Evolutionary conservation across 2,329 filamentous ascomycete species (phyloP), one percentile per base, ranked within the genome.

Genomic region (Beauveria pseudobassiana): DNA sequence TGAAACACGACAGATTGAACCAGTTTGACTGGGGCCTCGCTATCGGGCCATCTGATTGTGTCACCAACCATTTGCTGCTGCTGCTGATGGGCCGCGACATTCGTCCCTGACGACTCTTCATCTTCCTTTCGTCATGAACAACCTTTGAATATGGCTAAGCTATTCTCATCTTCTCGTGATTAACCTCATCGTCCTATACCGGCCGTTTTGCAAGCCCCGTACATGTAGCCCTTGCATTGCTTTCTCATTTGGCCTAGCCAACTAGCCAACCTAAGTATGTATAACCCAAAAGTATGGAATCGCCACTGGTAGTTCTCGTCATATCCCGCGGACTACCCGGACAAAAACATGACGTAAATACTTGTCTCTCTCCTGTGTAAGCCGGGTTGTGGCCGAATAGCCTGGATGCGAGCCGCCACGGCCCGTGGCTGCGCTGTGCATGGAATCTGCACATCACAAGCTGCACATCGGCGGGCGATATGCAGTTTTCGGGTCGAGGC

Each of bases 41-140:
- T 52, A 59, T 59, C 48, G 48, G 48, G 34, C 57, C 57, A 52
- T 52, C 48, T 59, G 48, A 59, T 59, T 6, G 57, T 59, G 18
- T 34, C 38, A 52, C 34, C 45, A 28, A 12, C n/a, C 20, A 26
- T 26, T 16, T 59, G 12, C 6, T 16, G 5, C 8, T 24, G 48
- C 8, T 34, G 48, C 46, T 28, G 8, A 48, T 46, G 12, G 38
- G 34, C 2, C n/a, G 16, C 20, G 34, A 30, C 22, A 14, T 14
- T 12, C 34, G 12, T 38, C 34, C 34, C 34, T 38, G 34, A 38
- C 34, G 34, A 38, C 14, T 16, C 34, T 14, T 12, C 5, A 38
- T 43, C 7, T 43, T 20, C 7, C 18, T 20, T 10, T 43, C 18
- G 18, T 43, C 42, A 2, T 20, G 42, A 43, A 18, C 7, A 10